Evolutionary conservation across 768 basidiomycete genomes (phyloP).

Genomic region (Porpolomopsis calyptriformis): DNA sequence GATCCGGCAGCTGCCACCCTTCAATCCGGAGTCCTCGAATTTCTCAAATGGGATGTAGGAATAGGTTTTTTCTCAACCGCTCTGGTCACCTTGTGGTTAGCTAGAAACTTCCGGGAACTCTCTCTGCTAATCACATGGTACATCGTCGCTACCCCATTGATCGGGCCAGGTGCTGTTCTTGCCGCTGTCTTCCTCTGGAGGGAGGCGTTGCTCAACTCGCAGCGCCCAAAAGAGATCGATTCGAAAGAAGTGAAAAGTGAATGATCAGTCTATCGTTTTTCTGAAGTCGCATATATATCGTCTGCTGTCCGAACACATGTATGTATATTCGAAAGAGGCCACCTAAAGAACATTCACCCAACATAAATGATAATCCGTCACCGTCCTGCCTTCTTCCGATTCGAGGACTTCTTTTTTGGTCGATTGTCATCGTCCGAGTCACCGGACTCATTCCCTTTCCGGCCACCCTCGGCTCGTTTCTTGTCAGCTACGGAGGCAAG

Average conservation of each 20-base stretch:
- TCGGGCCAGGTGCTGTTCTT: constrained; percentile 45
- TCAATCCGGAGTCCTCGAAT: constrained; percentile 24
- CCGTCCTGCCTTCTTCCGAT: constrained; percentile 22
- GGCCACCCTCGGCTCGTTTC: constrained; percentile 33
- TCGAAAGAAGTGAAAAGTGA: background rate
- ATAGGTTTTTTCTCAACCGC: constrained; percentile 30
- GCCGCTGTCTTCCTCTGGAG: constrained; percentile 39
- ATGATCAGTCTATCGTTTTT: background rate
- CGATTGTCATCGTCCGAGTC: constrained; percentile 38
- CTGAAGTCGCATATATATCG: background rate
- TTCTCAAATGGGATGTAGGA: constrained; percentile 43
- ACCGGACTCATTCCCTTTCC: constrained; percentile 37
- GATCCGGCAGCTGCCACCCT: constrained; percentile 14
- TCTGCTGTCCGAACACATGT: too few relatives aligned
- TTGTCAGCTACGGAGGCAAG: constrained; percentile 28
- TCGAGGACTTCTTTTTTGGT: constrained; percentile 36
- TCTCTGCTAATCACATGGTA: constrained; percentile 33
- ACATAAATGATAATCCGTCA: constrained; percentile 9
- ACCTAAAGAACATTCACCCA: too few relatives aligned
- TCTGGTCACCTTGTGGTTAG: constrained; percentile 43
- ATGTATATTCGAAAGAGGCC: too few relatives aligned
- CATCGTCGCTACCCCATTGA: constrained; percentile 25
- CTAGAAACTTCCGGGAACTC: constrained; percentile 21
- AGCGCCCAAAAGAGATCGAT: background rate
- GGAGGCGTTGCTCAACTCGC: constrained; percentile 21